phyloP scores from a whole-genome alignment of 2,329 filamentous ascomycete genomes.

The Elsinoe necatrix region DNA sequence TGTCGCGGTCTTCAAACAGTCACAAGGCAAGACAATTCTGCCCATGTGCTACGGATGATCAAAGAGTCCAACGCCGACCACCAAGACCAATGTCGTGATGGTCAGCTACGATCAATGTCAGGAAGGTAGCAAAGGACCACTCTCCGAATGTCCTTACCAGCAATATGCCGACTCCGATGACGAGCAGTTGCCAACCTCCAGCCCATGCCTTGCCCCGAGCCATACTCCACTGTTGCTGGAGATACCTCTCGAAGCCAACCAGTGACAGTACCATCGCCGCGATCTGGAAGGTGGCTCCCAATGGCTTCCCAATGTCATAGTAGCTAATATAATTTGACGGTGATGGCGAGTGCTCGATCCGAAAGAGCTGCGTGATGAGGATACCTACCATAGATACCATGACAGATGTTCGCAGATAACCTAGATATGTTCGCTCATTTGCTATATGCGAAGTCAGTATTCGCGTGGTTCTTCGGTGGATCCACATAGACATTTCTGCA shows the following conservation, averaged over 20 bases:
- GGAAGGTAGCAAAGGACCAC: not conserved
- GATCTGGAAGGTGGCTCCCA: constrained; percentile 44
- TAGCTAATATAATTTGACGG: constrained; percentile 47
- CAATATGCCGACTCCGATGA: constrained; percentile 39
- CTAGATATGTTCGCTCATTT: constrained; percentile 65
- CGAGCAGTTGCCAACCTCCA: constrained; percentile 51
- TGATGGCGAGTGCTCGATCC: constrained; percentile 44
- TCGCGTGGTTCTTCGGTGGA: not conserved
- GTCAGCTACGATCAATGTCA: not conserved
- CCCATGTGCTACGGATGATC: not conserved
- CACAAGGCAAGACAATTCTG: not conserved
- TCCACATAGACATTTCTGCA: not conserved
- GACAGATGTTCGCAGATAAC: constrained; percentile 62
- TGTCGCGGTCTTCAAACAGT: not conserved
- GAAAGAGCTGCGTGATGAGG: constrained; percentile 58
- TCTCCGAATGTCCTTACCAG: constrained; percentile 33
- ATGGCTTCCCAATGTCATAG: constrained; percentile 51
- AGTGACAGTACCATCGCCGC: constrained; percentile 42
- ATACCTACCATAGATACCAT: constrained; percentile 60
- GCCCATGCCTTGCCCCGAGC: constrained; percentile 48
- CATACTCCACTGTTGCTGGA: constrained; percentile 53
- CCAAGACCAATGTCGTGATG: not conserved
- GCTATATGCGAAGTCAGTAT: constrained; percentile 39
- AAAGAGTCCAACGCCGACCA: not conserved
- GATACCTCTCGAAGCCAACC: constrained; percentile 52